Evolutionary conservation across 495 filamentous ascomycete species (phyloP).

Genomic region (Xylaria sp.): DNA sequence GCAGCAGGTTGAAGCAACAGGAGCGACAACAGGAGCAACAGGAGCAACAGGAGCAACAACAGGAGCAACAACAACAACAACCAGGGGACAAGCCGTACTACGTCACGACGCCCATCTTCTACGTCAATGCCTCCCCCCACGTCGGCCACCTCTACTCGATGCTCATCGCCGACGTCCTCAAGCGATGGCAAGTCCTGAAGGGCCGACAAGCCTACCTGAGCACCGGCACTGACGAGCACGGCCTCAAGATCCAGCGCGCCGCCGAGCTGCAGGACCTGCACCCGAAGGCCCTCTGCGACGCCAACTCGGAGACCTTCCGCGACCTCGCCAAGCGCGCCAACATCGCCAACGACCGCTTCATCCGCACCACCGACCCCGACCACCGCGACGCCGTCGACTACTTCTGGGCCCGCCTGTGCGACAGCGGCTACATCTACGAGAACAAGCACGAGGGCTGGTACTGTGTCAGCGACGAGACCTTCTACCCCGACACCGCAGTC

Average conservation of each 20-base stretch:
- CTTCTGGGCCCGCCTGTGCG: slow-evolving; percentile 81
- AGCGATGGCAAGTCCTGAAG: slow-evolving; percentile 85
- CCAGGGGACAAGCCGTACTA: slow-evolving; percentile 81
- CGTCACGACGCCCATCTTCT: slow-evolving; percentile 97
- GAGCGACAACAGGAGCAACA: neutral
- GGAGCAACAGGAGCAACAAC: slow-evolving; percentile 14
- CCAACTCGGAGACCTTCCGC: slow-evolving; percentile 69
- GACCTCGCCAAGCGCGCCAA: slow-evolving; percentile 70
- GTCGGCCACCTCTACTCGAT: slow-evolving; percentile 95
- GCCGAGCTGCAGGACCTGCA: slow-evolving; percentile 64
- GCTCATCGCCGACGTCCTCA: slow-evolving; percentile 88
- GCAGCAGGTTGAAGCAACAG: slow-evolving; percentile 21
- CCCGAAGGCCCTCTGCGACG: slow-evolving; percentile 64
- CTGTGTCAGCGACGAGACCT: slow-evolving; percentile 94
- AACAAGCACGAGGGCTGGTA: slow-evolving; percentile 95
- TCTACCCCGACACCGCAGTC: slow-evolving; percentile 80
- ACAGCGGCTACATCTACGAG: slow-evolving; percentile 82
- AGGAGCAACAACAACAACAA: neutral
- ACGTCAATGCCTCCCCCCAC: slow-evolving; percentile 96
- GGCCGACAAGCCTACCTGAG: slow-evolving; percentile 73
- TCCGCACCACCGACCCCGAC: slow-evolving; percentile 83
- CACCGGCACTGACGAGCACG: slow-evolving; percentile 98
- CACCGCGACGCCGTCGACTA: slow-evolving; percentile 89
- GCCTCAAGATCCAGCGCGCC: slow-evolving; percentile 95
- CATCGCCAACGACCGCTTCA: slow-evolving; percentile 81